These are phyloP conservation scores for Boletus sp. DNA, from an alignment of 768 basidiomycete genomes.

Conservation along the genomic window DNA sequence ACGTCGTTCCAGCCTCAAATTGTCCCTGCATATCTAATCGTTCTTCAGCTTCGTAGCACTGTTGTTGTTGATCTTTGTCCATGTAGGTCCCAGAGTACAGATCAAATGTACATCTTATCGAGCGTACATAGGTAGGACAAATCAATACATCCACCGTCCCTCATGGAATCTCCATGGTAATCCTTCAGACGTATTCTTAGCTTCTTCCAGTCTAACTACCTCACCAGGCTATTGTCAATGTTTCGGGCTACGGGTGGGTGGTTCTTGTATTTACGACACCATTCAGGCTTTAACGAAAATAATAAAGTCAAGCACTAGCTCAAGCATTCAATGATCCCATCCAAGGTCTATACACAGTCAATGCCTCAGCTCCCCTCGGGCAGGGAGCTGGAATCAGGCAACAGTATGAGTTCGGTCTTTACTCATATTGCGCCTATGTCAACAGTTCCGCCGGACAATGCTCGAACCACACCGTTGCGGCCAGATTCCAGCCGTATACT, in stretches of 20 bases:
- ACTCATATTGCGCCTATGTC: constrained; percentile 75
- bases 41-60: constrained; percentile 33
- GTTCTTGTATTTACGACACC: neutral
- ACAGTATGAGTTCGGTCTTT: constrained; percentile 77
- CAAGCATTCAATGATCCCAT: constrained; percentile 56
- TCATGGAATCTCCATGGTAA: constrained; percentile 71
- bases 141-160: constrained; percentile 75
- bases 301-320: constrained; percentile 48
- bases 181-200: constrained; percentile 11
- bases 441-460: constrained; percentile 60
- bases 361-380: constrained; percentile 61
- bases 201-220: constrained; percentile 16
- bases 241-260: constrained; percentile 67
- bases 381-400: constrained; percentile 60
- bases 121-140: constrained; percentile 64
- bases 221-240: constrained; percentile 62
- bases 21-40: constrained; percentile 12
- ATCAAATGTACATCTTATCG: constrained; percentile 22
- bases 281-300: neutral
- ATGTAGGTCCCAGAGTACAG: constrained; percentile 49
- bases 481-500: constrained; percentile 63
- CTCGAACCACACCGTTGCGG: constrained; percentile 57
- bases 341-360: constrained; percentile 61
- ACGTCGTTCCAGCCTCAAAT: constrained; percentile 27
- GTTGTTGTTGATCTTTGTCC: constrained; percentile 73